Percentiles rank a stretch among this genome's conserved stretches.
phyloP scores from a whole-genome alignment of 2,329 filamentous ascomycete species.

The Botryotinia calthae region DNA sequence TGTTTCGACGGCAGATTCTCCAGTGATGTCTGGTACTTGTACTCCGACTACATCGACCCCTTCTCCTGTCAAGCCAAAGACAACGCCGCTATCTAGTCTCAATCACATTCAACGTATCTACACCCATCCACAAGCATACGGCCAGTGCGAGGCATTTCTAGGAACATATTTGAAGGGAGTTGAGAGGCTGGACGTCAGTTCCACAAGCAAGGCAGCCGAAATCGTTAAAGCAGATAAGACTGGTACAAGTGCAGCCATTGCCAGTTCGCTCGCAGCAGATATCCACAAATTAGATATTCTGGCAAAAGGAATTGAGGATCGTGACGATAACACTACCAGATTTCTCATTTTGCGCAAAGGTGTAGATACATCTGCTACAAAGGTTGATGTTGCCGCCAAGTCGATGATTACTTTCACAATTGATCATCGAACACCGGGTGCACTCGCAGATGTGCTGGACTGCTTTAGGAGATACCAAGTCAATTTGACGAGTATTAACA shows the following conservation, averaged over 20 bases:
- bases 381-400: constrained; percentile 49
- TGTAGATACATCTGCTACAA: constrained; percentile 26
- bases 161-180: constrained; percentile 64
- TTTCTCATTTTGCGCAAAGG: constrained; percentile 63
- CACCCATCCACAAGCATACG: constrained; percentile 93
- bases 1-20: constrained; percentile 27
- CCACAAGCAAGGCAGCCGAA: constrained; percentile 81
- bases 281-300: constrained; percentile 68
- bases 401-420: constrained; percentile 82
- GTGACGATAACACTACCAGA: constrained; percentile 72
- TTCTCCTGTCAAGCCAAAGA: constrained; percentile 45
- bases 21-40: constrained; percentile 45
- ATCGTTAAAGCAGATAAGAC: constrained; percentile 60
- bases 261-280: constrained; percentile 69
- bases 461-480: constrained; percentile 72
- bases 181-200: constrained; percentile 81
- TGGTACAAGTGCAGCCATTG: constrained; percentile 72
- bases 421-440: constrained; percentile 73
- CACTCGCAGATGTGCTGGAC: constrained; percentile 74
- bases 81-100: constrained; percentile 51
- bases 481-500: constrained; percentile 89
- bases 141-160: constrained; percentile 81
- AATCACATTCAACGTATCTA: constrained; percentile 72
- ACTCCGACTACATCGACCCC: constrained; percentile 52
- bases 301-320: constrained; percentile 68